Conservation (phyloP, 306 rosid genomes). For the Lathyrus oleraceus region DNA sequence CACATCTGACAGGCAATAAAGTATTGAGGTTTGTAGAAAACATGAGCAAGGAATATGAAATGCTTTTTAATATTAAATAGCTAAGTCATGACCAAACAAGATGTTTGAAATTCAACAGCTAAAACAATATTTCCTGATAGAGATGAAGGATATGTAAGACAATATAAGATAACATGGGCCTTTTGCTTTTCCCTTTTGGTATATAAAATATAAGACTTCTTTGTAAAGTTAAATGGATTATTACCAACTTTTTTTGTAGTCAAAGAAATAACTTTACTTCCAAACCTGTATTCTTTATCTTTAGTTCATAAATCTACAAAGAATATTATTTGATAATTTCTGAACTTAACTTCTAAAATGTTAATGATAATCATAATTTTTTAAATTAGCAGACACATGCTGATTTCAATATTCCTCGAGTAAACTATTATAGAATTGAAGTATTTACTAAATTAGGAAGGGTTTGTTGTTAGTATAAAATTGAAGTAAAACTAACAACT, state of each 20-base stretch:
- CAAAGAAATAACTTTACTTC: constrained; percentile 10
- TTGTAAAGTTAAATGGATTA: constrained; percentile 6
- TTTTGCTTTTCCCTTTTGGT: constrained; percentile 13
- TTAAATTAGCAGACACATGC: background rate
- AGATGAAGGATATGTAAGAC: background rate
- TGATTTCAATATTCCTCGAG: constrained; percentile 14
- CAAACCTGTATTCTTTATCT: background rate
- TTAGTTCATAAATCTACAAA: constrained; percentile 1
- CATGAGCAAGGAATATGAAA: constrained; percentile 9
- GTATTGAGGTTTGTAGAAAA: constrained; percentile 6
- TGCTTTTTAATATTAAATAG: background rate
- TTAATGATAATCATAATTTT: constrained; percentile 9
- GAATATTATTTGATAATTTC: constrained; percentile 13
- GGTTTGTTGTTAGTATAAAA: constrained; percentile 26
- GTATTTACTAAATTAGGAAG: background rate
- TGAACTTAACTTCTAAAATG: background rate
- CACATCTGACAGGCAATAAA: constrained; percentile 16
- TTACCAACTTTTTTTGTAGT: constrained; percentile 5
- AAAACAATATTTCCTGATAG: constrained; percentile 27
- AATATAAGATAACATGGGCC: constrained; percentile 11
- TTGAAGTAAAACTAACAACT: constrained; percentile 1
- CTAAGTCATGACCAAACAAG: background rate
- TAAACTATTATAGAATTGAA: background rate
- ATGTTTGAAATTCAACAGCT: constrained; percentile 10
- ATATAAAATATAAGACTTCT: constrained; percentile 21